Evolutionary conservation across 768 basidiomycete genomes (phyloP), one percentile per base, ranked within the genome.

Genomic region (Rhodotorula toruloides): DNA sequence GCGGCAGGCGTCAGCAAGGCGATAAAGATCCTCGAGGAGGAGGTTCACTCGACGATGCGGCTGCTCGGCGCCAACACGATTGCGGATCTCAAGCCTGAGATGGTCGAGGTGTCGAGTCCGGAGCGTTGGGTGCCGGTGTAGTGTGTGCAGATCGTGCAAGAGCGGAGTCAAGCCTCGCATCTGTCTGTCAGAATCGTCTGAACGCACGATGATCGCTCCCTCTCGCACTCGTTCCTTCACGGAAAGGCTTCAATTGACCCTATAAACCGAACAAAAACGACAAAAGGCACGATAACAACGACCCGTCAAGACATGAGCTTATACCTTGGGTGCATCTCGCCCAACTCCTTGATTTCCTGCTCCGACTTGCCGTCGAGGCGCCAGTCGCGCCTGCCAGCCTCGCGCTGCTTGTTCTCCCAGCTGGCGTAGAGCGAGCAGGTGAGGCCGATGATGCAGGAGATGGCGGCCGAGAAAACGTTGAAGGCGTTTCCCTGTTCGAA

Each of bases 41-140:
- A 81, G 73, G 75, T 81, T 3, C 74, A 77, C 61, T 78, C 77
- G 22, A 77, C 76, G 0, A 77, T 81, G 76, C 64, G 77, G 9
- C 71, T 81, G 22, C 65, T 81, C 0, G 80, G 80, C 13, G 79
- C 78, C 1, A 79, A 70, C 14, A 74, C 68, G 22, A 40, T 80
- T 11, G 72, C 75, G 29, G 77, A 80, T 70, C 76, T 80, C 3
- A 77, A 76, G 46, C 79, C 71, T 8, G 56, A 69, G 40, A 61
- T 63, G 57, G 44, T 72, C 39, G 66, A 72, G 49, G 46, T 48
- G 22, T 36, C 42, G 4, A n/a, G 22, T 4, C 60, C 60, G 25
- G 60, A 61, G 50, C 50, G 60, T 10, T 61, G 60, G 60, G 60
- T 61, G 8, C 60, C 60, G 37, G 14, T 11, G 56, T 47, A 37